Percentiles rank a stretch among this genome's conserved stretches.
phyloP scores from a whole-genome alignment of 73 alveolate genomes.

The Halteria grandinella region DNA sequence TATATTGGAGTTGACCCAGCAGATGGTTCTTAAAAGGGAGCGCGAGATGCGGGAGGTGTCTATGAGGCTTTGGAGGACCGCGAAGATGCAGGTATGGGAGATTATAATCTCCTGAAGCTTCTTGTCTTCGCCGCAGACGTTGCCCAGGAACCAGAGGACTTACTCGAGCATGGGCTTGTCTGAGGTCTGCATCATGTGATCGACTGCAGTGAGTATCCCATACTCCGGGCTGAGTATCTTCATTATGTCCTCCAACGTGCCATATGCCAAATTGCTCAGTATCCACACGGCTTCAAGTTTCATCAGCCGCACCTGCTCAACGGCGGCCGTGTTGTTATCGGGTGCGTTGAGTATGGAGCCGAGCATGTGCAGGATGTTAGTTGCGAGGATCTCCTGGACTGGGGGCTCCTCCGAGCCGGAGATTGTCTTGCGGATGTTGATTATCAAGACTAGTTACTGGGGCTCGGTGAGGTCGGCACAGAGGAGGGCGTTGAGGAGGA shows the following conservation, averaged over 20 bases:
- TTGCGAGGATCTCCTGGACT: conserved; percentile 4
- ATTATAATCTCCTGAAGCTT: neutral
- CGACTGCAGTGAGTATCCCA: neutral
- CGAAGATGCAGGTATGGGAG: neutral
- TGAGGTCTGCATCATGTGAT: neutral
- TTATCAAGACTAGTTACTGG: conserved; percentile 1
- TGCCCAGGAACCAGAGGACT: conserved; percentile 38
- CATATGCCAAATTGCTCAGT: conserved; percentile 13
- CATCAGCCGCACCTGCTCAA: too few relatives aligned
- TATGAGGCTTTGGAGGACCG: neutral
- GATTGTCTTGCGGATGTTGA: neutral
- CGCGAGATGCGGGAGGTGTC: neutral
- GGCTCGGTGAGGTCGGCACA: neutral
- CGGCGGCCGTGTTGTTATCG: too few relatives aligned
- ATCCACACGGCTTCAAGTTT: conserved; percentile 40
- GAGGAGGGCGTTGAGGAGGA: conserved; percentile 12
- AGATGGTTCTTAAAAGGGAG: neutral
- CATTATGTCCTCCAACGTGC: neutral
- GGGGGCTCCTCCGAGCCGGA: conserved; percentile 30
- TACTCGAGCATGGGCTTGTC: conserved; percentile 20
- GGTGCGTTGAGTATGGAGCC: conserved; percentile 4
- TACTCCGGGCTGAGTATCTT: conserved; percentile 2
- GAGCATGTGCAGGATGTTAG: conserved; percentile 3
- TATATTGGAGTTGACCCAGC: conserved; percentile 24
- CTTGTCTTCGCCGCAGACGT: neutral